phyloP scores from a whole-genome alignment of 164 flowering plant genomes.

The Macadamia tetraphylla region DNA sequence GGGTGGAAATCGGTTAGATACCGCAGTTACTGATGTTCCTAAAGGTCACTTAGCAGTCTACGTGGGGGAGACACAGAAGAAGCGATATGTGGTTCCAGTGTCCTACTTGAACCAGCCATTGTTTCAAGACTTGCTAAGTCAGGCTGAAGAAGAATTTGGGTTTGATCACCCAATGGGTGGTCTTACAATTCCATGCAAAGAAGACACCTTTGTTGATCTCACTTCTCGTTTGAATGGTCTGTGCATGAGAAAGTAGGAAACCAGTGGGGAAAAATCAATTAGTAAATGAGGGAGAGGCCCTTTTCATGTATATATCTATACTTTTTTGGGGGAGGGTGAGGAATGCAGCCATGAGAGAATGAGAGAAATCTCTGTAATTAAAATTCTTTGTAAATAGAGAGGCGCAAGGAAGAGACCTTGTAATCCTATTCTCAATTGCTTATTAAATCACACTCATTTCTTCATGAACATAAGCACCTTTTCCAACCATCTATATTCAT shows the following conservation, averaged over 20 bases:
- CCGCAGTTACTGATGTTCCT: constrained; percentile 13
- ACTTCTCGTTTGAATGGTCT: constrained; percentile 21
- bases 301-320: too few relatives aligned
- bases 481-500: too few relatives aligned
- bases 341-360: too few relatives aligned
- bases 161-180: constrained; percentile 45
- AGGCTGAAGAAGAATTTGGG: constrained; percentile 47
- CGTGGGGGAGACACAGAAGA: constrained; percentile 35
- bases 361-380: too few relatives aligned
- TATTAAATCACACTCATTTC: too few relatives aligned
- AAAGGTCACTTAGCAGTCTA: constrained; percentile 36
- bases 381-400: too few relatives aligned
- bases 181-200: constrained; percentile 41
- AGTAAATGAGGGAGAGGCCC: too few relatives aligned
- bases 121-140: constrained; percentile 33
- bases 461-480: too few relatives aligned
- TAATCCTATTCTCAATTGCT: too few relatives aligned
- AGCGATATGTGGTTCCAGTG: constrained; percentile 35
- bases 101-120: constrained; percentile 37
- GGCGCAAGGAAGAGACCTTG: too few relatives aligned
- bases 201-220: constrained; percentile 28
- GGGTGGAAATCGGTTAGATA: background rate
- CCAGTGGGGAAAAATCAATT: too few relatives aligned
- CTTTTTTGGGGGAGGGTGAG: too few relatives aligned
- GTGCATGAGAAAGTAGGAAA: background rate